Conservation (phyloP, 2,329 filamentous ascomycete genomes). For the Chaetomium globosum region DNA sequence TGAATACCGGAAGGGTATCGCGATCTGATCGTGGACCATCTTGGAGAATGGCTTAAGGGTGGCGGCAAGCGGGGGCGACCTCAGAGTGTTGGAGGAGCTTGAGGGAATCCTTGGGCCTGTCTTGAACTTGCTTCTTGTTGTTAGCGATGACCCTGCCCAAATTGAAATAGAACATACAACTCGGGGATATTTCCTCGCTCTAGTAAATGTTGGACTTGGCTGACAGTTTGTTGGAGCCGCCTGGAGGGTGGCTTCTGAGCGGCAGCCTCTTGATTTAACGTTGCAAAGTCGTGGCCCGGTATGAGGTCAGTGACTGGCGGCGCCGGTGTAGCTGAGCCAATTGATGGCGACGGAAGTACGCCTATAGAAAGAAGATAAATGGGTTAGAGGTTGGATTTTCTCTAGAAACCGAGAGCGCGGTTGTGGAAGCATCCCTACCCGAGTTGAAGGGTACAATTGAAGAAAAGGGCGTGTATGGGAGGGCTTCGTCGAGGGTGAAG, state of each 20-base stretch:
- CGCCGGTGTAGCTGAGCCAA: constrained; percentile 59
- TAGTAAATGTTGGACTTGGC: constrained; percentile 74
- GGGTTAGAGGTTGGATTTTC: background rate
- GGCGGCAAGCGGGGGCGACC: constrained; percentile 43
- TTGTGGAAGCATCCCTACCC: constrained; percentile 60
- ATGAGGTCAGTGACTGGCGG: constrained; percentile 56
- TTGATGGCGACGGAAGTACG: constrained; percentile 65
- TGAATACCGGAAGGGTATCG: constrained; percentile 47
- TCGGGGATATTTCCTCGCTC: constrained; percentile 70
- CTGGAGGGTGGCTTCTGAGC: constrained; percentile 61
- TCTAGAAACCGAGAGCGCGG: background rate
- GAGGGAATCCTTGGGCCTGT: constrained; percentile 45
- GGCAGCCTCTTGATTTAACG: constrained; percentile 70
- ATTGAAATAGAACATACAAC: constrained; percentile 55
- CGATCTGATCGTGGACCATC: constrained; percentile 51
- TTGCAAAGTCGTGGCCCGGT: constrained; percentile 60
- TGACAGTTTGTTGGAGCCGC: constrained; percentile 69
- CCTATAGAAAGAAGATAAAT: constrained; percentile 47
- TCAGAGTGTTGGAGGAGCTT: constrained; percentile 31
- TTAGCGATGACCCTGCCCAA: constrained; percentile 34
- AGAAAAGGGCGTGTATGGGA: constrained; percentile 81
- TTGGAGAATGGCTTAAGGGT: constrained; percentile 55
- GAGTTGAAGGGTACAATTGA: constrained; percentile 78
- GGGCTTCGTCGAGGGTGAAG: constrained; percentile 71
- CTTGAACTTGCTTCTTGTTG: constrained; percentile 59